Base-by-base conservation (phyloP, 345 rosid species). In the Eucalyptus sp. region DNA sequence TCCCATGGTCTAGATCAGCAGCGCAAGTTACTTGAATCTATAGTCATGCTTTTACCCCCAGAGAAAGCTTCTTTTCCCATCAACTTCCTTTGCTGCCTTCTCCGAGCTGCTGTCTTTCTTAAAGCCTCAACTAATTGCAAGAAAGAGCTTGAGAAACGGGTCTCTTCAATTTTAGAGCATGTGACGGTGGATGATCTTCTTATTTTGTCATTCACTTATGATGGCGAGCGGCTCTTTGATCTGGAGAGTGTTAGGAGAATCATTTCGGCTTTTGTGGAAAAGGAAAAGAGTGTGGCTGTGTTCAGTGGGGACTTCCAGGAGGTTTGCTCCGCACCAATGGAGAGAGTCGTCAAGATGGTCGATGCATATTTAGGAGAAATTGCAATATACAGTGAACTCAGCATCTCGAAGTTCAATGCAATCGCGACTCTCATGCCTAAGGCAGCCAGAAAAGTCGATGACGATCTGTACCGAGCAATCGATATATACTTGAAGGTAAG, bases 391-490 rank as follows among this genome's bases (percentile, higher is more conserved):
- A 90, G 90, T 22, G 97, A 96, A 25, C 93, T 96, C 44, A 90
- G 92, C 83, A 95, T 97, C 92, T 94, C 98, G 2, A 97, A 95
- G 60, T 96, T 97, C 94, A 97, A 96, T 58, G 99, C 96, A 0
- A 94, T 97, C 29, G 98, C 96, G 1, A 93, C 94, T 71, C 94
- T 96, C 29, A 93, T 97, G 29, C 98, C 97, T 0, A 96, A 96
- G 90, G 94, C 92, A 20, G 94, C 96, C 2, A 93, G 99, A 81
- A 95, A 94, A 86, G 92, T 93, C 15, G 97, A 96, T 29, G 98
- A 97, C 86, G 97, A 95, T 90, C 95, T 97, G 7, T 97, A 97
- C 89, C 96, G 98, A 48, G 98, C 99, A 58, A 93, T 95, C 29
- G 99, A 96, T 89, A 93, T 96, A 86, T 97, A 93, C 90, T 92